Conservation (phyloP, 2,329 filamentous ascomycete genomes). For the Penicillium sp. region DNA sequence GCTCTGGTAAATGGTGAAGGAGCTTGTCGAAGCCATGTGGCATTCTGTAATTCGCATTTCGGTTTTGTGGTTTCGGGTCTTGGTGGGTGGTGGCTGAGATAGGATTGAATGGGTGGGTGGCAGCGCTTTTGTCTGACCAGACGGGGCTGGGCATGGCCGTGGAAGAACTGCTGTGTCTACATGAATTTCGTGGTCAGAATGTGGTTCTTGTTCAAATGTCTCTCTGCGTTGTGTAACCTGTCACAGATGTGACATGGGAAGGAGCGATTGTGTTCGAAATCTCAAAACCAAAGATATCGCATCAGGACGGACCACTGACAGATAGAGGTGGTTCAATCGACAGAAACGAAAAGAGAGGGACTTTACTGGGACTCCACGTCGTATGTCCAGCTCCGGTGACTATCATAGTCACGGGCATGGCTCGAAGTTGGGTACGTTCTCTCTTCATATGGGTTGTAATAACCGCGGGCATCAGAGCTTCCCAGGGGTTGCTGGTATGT, state of each 20-base stretch:
- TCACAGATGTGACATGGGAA: slow-evolving; percentile 8
- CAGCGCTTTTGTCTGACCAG: slow-evolving; percentile 30
- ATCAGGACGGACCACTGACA: slow-evolving; percentile 21
- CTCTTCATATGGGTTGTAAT: slow-evolving; percentile 24
- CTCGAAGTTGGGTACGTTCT: slow-evolving; percentile 17
- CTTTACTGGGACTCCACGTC: slow-evolving; percentile 39
- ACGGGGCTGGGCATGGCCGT: slow-evolving; percentile 31
- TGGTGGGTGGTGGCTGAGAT: slow-evolving; percentile 8
- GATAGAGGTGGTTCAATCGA: slow-evolving; percentile 16
- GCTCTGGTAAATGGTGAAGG: slow-evolving; percentile 32
- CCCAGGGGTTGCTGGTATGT: slow-evolving; percentile 12
- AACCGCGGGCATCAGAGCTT: slow-evolving; percentile 16
- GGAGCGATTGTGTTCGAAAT: background rate
- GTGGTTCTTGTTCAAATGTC: background rate
- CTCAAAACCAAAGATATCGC: slow-evolving; percentile 6
- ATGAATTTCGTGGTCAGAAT: slow-evolving; percentile 20
- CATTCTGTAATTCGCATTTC: slow-evolving; percentile 28
- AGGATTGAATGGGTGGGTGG: slow-evolving; percentile 15
- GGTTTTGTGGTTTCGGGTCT: slow-evolving; percentile 13
- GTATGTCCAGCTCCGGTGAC: slow-evolving; percentile 26
- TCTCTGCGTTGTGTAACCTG: slow-evolving; percentile 3
- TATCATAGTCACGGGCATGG: slow-evolving; percentile 26
- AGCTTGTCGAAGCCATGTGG: slow-evolving; percentile 41
- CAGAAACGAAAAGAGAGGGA: slow-evolving; percentile 22
- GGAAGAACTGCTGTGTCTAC: slow-evolving; percentile 31